Evolutionary conservation across 768 basidiomycete species (phyloP), one percentile per base, ranked within the genome.

Genomic region (Leucocoprinus leucothites): DNA sequence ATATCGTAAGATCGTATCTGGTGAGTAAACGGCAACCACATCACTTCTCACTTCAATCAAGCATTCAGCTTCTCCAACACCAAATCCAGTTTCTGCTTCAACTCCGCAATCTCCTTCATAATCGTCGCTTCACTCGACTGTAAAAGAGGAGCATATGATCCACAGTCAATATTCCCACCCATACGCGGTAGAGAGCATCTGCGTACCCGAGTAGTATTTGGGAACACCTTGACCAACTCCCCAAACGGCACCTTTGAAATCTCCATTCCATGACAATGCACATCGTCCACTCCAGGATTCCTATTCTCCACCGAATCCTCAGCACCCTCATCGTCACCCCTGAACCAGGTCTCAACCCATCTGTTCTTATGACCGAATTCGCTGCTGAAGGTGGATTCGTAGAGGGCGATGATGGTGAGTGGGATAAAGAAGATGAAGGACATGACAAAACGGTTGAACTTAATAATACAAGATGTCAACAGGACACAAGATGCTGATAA

Each of bases 361-460:
- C 67, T 70, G 58, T 81, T 77, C 58, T 78, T 82, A 24, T 69
- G 5, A 31, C 31, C 31, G 11, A 31, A 64, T 13, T 68, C 66
- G 55, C 68, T 65, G 57, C 79, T 71, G 46, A 77, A 66, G 9
- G 76, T 74, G 1, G 89, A 79, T 71, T 97, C 95, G 62, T 76
- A 88, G 31, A 94, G 63, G 0, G 92, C 89, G 58, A 97, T 89
- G 14, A 78, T 48, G 3, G 77, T 72, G 26, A 97, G 74, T 2
- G 94, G 93, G 51, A 94, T 57, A 70, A 86, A 88, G 75, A 98
- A 96, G n/a, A 96, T 57, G 41, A 78, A 60, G 21, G 73, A 70
- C 94, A 98, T 96, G 51, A 91, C 77, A 61, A 75, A 64, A 51
- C 86, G 84, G 70, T 96, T 97, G 58, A 94, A 69, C 85, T 89